phyloP scores from a whole-genome alignment of 1,284 basidiomycete species.

The Vanrija humicola region DNA sequence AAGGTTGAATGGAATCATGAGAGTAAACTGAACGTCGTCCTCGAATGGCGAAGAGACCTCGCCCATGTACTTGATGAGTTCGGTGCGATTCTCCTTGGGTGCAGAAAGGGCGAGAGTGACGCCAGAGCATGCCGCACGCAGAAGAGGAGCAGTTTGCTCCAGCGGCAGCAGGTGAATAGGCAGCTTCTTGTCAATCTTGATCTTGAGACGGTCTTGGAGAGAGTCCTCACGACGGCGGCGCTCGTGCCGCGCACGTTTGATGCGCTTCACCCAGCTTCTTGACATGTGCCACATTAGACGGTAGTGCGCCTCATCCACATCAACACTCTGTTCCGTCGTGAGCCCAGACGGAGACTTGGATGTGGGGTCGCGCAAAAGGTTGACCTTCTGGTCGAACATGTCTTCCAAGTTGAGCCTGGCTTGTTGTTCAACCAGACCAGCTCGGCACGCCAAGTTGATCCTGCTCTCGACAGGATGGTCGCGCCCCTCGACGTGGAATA shows the following conservation, averaged over 20 bases:
- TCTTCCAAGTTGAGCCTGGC: constrained; percentile 73
- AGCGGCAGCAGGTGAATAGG: constrained; percentile 52
- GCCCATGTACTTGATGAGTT: constrained; percentile 55
- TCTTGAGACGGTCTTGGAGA: constrained; percentile 32
- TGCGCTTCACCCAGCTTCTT: constrained; percentile 69
- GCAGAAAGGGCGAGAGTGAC: constrained; percentile 60
- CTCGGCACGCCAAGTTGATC: constrained; percentile 72
- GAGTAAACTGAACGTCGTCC: constrained; percentile 65
- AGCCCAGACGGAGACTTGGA: constrained; percentile 7
- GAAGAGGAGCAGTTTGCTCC: constrained; percentile 63
- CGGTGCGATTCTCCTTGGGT: constrained; percentile 53
- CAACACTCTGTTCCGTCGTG: constrained; percentile 53
- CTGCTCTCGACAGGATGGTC: constrained; percentile 84
- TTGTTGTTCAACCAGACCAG: constrained; percentile 70
- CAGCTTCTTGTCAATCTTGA: constrained; percentile 36
- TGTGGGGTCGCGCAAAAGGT: constrained; percentile 52
- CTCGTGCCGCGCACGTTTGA: constrained; percentile 48
- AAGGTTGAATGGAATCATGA: constrained; percentile 80
- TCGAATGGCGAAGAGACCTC: constrained; percentile 56
- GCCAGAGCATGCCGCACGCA: constrained; percentile 64
- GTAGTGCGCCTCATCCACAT: constrained; percentile 67
- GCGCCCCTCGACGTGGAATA: constrained; percentile 70
- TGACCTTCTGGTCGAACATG: constrained; percentile 70
- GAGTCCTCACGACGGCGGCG: constrained; percentile 50
- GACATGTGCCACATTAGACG: constrained; percentile 71